Evolutionary conservation across 2,329 filamentous ascomycete species (phyloP).

Genomic region (Acrodontium crateriforme): DNA sequence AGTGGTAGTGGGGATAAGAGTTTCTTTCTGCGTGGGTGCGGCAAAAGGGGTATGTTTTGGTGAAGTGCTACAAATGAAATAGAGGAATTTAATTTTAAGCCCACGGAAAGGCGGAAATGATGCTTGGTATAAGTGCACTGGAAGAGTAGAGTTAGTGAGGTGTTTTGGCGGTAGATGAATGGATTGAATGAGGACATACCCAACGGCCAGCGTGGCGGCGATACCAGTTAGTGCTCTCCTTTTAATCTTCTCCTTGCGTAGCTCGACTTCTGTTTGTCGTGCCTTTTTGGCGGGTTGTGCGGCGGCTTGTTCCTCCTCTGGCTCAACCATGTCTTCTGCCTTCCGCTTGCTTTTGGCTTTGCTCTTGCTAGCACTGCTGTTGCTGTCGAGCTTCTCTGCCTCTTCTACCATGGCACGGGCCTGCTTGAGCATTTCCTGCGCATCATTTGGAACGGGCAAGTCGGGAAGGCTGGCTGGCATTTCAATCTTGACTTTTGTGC

Average conservation of each 20-base stretch:
- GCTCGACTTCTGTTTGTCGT: conserved; percentile 60
- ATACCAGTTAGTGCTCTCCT: conserved; percentile 76
- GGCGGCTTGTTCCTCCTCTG: conserved; percentile 36
- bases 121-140: conserved; percentile 17
- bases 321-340: conserved; percentile 49
- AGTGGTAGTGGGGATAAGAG: no score
- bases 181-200: conserved; percentile 50
- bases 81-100: no score
- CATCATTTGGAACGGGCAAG: conserved; percentile 61
- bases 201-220: conserved; percentile 72
- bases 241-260: conserved; percentile 75
- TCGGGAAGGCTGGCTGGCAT: conserved; percentile 54
- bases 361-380: conserved; percentile 14
- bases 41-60: no score
- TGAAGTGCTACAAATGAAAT: no score
- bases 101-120: conserved; percentile 11
- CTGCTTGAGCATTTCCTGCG: conserved; percentile 68
- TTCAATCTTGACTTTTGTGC: conserved; percentile 62
- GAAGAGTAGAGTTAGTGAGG: conserved; percentile 3
- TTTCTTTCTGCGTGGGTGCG: no score
- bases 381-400: conserved; percentile 38
- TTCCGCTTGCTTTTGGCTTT: conserved; percentile 53
- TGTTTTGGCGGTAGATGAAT: no score
- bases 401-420: conserved; percentile 80
- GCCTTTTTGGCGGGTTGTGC: conserved; percentile 49